Evolutionary conservation across 345 rosid genomes (phyloP).

Genomic region (Arabidopsis arenosa): DNA sequence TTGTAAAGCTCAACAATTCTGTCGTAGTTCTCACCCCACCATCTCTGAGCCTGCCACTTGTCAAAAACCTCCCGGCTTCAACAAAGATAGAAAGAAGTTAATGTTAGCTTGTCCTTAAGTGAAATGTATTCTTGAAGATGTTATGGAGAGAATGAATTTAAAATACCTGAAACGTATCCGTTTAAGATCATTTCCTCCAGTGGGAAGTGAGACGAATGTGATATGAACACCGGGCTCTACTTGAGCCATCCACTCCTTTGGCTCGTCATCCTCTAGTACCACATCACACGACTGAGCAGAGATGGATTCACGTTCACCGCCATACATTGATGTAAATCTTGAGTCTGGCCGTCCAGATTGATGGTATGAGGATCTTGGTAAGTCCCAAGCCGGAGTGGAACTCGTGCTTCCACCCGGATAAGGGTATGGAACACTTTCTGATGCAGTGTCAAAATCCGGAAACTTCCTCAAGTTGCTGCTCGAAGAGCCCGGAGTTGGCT

Average conservation of each 20-base stretch:
- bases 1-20: slow-evolving; percentile 97
- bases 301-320: slow-evolving; percentile 64
- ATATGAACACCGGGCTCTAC: slow-evolving; percentile 99
- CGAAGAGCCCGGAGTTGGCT: slow-evolving; percentile 69
- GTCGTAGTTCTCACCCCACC: slow-evolving; percentile 99
- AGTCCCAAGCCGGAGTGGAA: slow-evolving; percentile 98
- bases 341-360: slow-evolving; percentile 55
- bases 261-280: slow-evolving; percentile 78
- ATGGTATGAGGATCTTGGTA: slow-evolving; percentile 55
- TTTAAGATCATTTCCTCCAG: slow-evolving; percentile 93
- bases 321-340: slow-evolving; percentile 48
- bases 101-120: slow-evolving; percentile 3
- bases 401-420: slow-evolving; percentile 54
- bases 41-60: slow-evolving; percentile 97
- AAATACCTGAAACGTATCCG: slow-evolving; percentile 92
- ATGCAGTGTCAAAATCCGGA: slow-evolving; percentile 79
- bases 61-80: slow-evolving; percentile 94
- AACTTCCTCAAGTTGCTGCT: slow-evolving; percentile 70
- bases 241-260: slow-evolving; percentile 99
- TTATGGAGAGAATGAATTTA: neutral
- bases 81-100: slow-evolving; percentile 30
- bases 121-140: neutral
- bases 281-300: slow-evolving; percentile 75
- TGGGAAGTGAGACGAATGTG: slow-evolving; percentile 88
- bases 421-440: slow-evolving; percentile 80